Conservation (phyloP, 768 basidiomycete species). For the Serpula lacrymans region DNA sequence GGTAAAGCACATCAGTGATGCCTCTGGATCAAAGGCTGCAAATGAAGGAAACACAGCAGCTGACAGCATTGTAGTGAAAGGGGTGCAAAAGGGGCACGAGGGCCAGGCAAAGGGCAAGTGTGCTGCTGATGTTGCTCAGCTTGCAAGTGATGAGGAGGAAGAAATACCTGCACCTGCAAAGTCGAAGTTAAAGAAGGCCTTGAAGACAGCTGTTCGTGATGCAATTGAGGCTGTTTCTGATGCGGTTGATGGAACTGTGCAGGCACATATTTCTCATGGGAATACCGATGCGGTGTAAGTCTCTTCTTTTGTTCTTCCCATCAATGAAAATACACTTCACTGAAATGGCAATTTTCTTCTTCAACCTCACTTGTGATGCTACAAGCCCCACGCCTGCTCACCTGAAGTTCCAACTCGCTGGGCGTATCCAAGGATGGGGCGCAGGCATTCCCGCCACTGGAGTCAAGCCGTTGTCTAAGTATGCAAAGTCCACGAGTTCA, state of each 20-base stretch:
- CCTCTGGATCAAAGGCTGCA: too few species aligned
- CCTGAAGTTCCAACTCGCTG: background rate
- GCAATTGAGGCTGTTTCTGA: background rate
- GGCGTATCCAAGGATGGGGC: conserved; percentile 1
- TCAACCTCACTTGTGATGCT: background rate
- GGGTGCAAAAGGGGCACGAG: background rate
- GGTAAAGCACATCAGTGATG: background rate
- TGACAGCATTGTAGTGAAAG: background rate
- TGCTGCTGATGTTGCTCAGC: background rate
- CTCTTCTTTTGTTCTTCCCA: background rate
- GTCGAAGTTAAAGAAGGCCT: background rate
- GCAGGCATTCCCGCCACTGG: background rate
- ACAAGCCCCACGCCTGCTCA: background rate
- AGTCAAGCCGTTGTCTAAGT: background rate
- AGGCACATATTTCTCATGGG: background rate
- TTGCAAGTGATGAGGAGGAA: background rate
- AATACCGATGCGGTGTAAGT: background rate
- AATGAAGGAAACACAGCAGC: too few species aligned
- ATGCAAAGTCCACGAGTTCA: background rate
- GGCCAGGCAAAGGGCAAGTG: background rate
- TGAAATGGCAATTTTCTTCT: conserved; percentile 3
- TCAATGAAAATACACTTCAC: conserved; percentile 5
- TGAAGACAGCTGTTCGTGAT: background rate
- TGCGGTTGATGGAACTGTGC: background rate
- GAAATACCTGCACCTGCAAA: background rate